phyloP scores from a whole-genome alignment of 2,329 filamentous ascomycete genomes.

The Mollisia scopiformis region DNA sequence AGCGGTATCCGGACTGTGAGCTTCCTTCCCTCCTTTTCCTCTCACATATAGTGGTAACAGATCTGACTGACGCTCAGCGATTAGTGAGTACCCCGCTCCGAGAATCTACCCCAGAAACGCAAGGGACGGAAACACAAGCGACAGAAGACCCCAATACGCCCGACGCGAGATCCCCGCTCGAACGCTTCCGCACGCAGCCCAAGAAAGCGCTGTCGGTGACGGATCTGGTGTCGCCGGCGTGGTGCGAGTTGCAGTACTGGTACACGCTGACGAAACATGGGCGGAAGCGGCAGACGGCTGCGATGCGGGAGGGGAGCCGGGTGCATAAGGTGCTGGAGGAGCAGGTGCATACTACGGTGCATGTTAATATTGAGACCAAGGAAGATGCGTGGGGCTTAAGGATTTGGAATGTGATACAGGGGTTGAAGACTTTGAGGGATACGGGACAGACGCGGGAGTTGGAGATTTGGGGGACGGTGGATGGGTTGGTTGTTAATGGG shows the following conservation, averaged over 20 bases:
- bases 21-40: not conserved
- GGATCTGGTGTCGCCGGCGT: slow-evolving; percentile 85
- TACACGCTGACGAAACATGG: slow-evolving; percentile 82
- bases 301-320: slow-evolving; percentile 81
- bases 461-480: slow-evolving; percentile 82
- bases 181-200: slow-evolving; percentile 77
- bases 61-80: slow-evolving; percentile 67
- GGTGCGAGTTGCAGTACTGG: slow-evolving; percentile 95
- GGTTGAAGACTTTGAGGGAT: slow-evolving; percentile 72
- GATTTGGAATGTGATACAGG: slow-evolving; percentile 91
- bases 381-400: slow-evolving; percentile 83
- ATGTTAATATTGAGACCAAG: slow-evolving; percentile 70
- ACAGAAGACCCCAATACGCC: slow-evolving; percentile 8
- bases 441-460: slow-evolving; percentile 75
- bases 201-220: slow-evolving; percentile 83
- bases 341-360: slow-evolving; percentile 78
- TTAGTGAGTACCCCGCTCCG: slow-evolving; percentile 54
- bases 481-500: slow-evolving; percentile 84
- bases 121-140: not conserved
- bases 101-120: not conserved
- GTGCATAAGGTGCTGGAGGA: slow-evolving; percentile 86
- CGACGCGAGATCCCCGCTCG: slow-evolving; percentile 65
- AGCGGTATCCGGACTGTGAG: slow-evolving; percentile 57
- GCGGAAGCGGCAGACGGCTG: slow-evolving; percentile 72
- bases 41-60: slow-evolving; percentile 1